Conservation (phyloP, 306 rosid species). For the Fagus sylvatica region DNA sequence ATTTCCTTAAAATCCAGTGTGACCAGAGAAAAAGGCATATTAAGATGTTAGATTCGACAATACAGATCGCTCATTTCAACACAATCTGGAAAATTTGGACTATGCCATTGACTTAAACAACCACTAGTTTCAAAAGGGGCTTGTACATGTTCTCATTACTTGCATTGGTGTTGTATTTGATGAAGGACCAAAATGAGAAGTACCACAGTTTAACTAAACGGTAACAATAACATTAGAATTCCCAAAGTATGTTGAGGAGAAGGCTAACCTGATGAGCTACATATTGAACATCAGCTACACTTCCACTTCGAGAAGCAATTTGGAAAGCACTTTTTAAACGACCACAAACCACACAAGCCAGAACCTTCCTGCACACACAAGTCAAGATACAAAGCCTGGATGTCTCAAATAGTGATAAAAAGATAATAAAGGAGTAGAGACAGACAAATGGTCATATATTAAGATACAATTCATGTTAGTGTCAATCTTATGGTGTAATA, state of each 20-base stretch:
- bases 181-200: background rate
- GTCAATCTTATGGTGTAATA: background rate
- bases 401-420: conserved; percentile 3
- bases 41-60: background rate
- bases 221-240: background rate
- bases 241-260: conserved; percentile 13
- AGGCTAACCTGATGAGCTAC: conserved; percentile 93
- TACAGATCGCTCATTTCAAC: background rate
- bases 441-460: conserved; percentile 18
- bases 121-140: background rate
- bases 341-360: conserved; percentile 99
- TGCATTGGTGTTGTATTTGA: background rate
- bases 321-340: conserved; percentile 99
- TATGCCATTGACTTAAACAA: background rate
- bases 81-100: background rate
- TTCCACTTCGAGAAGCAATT: conserved; percentile 97
- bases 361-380: conserved; percentile 80
- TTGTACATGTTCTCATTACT: background rate
- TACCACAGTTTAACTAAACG: background rate
- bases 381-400: conserved; percentile 23
- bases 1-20: conserved; percentile 6
- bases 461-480: background rate
- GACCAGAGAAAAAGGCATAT: background rate
- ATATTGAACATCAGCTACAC: conserved; percentile 98
- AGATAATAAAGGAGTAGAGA: background rate